Evolutionary conservation across 1,284 basidiomycete species (phyloP).

Genomic region (Sporisorium reilianum): DNA sequence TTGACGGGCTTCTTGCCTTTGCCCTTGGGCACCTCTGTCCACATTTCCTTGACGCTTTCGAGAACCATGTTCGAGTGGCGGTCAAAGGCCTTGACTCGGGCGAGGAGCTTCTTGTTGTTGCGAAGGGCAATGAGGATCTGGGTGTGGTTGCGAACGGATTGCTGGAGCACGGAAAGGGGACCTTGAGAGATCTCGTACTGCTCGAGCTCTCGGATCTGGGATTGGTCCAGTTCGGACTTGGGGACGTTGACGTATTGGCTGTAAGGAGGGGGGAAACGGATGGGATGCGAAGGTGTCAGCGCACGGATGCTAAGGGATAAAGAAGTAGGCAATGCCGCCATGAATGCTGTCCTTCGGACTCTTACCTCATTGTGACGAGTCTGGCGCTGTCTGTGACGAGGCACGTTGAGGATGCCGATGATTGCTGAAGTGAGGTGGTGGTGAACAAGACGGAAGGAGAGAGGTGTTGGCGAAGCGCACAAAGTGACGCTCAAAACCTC

Average conservation of each 20-base stretch:
- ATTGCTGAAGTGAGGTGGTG: slow-evolving; percentile 3
- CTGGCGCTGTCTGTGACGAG: not conserved
- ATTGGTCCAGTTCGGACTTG: slow-evolving; percentile 97
- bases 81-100: slow-evolving; percentile 98
- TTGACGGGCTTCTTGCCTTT: slow-evolving; percentile 99
- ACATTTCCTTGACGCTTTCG: slow-evolving; percentile 78
- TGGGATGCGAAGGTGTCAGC: slow-evolving; percentile 1
- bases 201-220: slow-evolving; percentile 92
- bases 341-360: no score
- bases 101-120: slow-evolving; percentile 98
- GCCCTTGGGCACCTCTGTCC: slow-evolving; percentile 97
- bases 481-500: not conserved
- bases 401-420: not conserved
- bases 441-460: not conserved
- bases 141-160: slow-evolving; percentile 95
- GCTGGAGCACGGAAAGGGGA: slow-evolving; percentile 95
- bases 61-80: slow-evolving; percentile 95
- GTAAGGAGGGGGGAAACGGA: not conserved
- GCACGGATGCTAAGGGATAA: not conserved
- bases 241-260: slow-evolving; percentile 97
- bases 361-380: slow-evolving; percentile 25
- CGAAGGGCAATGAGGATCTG: slow-evolving; percentile 96
- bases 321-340: not conserved
- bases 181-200: slow-evolving; percentile 73
- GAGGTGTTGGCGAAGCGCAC: not conserved